Evolutionary conservation across 2,329 filamentous ascomycete species (phyloP).

Genomic region (Elsinoe ampelina): DNA sequence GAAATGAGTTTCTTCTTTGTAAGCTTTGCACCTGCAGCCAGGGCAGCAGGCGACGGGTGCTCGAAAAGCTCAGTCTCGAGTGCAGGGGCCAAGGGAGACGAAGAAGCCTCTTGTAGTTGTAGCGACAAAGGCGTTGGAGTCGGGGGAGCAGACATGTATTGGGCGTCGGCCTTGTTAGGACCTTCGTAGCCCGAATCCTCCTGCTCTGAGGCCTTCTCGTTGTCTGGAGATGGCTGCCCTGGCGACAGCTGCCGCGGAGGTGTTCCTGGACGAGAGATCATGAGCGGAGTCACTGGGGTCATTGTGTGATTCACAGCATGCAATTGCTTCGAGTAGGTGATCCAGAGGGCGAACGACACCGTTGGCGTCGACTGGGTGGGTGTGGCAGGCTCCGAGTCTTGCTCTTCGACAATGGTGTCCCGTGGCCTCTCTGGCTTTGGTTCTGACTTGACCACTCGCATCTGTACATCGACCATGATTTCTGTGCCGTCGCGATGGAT

Average conservation of each 20-base stretch:
- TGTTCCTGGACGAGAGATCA: conserved; percentile 54
- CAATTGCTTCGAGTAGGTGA: conserved; percentile 89
- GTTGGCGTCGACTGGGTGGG: conserved; percentile 54
- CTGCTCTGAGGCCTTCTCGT: neutral
- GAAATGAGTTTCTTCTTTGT: conserved; percentile 69
- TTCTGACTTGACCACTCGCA: conserved; percentile 90
- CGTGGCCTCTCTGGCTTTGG: conserved; percentile 51
- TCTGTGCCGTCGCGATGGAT: conserved; percentile 84
- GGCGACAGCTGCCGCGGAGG: conserved; percentile 72
- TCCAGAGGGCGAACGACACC: conserved; percentile 89
- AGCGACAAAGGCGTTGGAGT: conserved; percentile 40
- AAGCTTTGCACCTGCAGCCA: conserved; percentile 23
- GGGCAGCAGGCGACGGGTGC: conserved; percentile 29
- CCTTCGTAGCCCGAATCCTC: conserved; percentile 13
- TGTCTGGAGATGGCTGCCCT: conserved; percentile 48
- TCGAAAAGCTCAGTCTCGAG: conserved; percentile 29
- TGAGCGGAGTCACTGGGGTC: conserved; percentile 52
- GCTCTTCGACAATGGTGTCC: conserved; percentile 56
- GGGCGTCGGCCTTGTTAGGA: neutral
- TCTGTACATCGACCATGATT: conserved; percentile 89
- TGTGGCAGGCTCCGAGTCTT: conserved; percentile 39
- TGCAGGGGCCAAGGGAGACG: conserved; percentile 13
- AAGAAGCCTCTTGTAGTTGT: conserved; percentile 32
- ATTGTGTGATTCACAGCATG: conserved; percentile 61
- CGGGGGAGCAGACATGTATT: neutral